A percentile compares a stretch with the other conserved stretches of the same genome.
These are phyloP conservation scores for Draba incana DNA, from an alignment of 345 rosid species.

Conservation along the genomic window DNA sequence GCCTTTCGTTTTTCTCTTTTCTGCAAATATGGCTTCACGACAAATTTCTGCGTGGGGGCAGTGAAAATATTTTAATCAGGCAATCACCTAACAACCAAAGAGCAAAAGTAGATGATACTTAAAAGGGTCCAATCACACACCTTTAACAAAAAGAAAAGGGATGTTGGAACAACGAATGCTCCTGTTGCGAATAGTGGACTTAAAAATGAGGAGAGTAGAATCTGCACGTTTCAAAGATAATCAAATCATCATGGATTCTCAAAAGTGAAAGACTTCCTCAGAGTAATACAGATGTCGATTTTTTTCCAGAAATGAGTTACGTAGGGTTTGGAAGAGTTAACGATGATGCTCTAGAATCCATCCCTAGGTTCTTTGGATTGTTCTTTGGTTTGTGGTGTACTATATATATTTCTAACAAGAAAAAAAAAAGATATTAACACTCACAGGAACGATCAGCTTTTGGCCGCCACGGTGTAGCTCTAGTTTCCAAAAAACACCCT, in stretches of 20 bases:
- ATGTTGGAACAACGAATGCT: slow-evolving; percentile 82
- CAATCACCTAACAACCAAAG: slow-evolving; percentile 14
- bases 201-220: slow-evolving; percentile 70
- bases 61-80: not conserved
- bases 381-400: not conserved
- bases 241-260: slow-evolving; percentile 25
- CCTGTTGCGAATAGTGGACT: slow-evolving; percentile 71
- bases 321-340: not conserved
- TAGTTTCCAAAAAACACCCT: slow-evolving; percentile 93
- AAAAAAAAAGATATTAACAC: slow-evolving; percentile 37
- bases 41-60: slow-evolving; percentile 58
- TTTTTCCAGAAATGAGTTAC: not conserved
- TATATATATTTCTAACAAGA: slow-evolving; percentile 11
- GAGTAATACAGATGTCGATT: not conserved
- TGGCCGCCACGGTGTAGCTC: slow-evolving; percentile 88
- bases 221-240: slow-evolving; percentile 54
- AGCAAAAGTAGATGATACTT: slow-evolving; percentile 14
- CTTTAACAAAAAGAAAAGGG: slow-evolving; percentile 87
- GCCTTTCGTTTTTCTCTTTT: slow-evolving; percentile 73
- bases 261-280: slow-evolving; percentile 5
- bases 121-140: slow-evolving; percentile 42
- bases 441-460: slow-evolving; percentile 86
- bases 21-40: slow-evolving; percentile 74
- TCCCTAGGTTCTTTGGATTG: slow-evolving; percentile 4
- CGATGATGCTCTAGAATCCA: not conserved